phyloP scores from a whole-genome alignment of 2,329 filamentous ascomycete species.

The Didymella lethalis region DNA sequence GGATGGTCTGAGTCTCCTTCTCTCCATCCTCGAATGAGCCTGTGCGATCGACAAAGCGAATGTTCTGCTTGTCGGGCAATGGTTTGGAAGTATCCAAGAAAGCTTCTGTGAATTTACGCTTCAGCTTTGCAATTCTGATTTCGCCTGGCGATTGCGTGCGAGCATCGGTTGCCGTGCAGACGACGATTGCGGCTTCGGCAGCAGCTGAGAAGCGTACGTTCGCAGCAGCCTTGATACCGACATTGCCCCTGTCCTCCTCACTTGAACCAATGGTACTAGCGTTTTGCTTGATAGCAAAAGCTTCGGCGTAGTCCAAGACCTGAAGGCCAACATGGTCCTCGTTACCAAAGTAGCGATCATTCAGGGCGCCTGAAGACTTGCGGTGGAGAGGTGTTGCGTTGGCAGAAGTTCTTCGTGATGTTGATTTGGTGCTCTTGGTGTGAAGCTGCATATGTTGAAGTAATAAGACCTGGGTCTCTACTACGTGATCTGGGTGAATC shows the following conservation, averaged over 20 bases:
- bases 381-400: slow-evolving; percentile 37
- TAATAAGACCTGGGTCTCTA: slow-evolving; percentile 62
- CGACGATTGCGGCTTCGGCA: slow-evolving; percentile 43
- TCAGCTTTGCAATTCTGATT: slow-evolving; percentile 48
- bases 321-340: slow-evolving; percentile 53
- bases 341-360: slow-evolving; percentile 37
- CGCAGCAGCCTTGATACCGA: slow-evolving; percentile 44
- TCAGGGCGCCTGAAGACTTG: slow-evolving; percentile 35
- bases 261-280: slow-evolving; percentile 54
- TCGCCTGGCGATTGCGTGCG: slow-evolving; percentile 23
- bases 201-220: slow-evolving; percentile 48
- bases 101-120: slow-evolving; percentile 53
- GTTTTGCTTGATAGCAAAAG: slow-evolving; percentile 57
- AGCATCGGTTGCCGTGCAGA: slow-evolving; percentile 28
- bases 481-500: slow-evolving; percentile 62
- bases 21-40: slow-evolving; percentile 12
- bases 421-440: slow-evolving; percentile 30
- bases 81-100: slow-evolving; percentile 48
- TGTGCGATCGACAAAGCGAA: slow-evolving; percentile 17
- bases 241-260: slow-evolving; percentile 44
- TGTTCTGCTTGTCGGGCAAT: slow-evolving; percentile 29
- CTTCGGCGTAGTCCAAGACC: slow-evolving; percentile 58
- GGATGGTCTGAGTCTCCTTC: slow-evolving; percentile 38
- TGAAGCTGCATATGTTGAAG: slow-evolving; percentile 58
- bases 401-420: slow-evolving; percentile 31